phyloP scores from a whole-genome alignment of 106 monocot species.

The Allium fistulosum region DNA sequence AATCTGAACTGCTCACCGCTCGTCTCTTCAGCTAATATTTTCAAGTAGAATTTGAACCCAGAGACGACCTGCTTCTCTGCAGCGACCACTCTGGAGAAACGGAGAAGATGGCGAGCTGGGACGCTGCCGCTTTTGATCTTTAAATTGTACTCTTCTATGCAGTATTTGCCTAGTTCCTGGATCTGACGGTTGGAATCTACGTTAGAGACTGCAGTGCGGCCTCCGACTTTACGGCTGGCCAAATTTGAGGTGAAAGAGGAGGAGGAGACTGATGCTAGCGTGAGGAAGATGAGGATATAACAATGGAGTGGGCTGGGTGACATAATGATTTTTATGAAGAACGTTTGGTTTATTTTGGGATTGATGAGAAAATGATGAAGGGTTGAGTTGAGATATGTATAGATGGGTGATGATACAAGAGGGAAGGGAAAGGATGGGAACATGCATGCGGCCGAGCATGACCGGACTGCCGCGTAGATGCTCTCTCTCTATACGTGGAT shows the following conservation, averaged over 20 bases:
- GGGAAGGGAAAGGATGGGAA: too few relatives aligned
- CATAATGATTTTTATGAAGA: too few relatives aligned
- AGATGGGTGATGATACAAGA: too few relatives aligned
- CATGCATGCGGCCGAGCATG: too few relatives aligned
- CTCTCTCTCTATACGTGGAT: too few relatives aligned
- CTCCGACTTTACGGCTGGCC: constrained; percentile 14
- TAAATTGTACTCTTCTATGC: constrained; percentile 35
- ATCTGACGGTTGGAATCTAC: constrained; percentile 27
- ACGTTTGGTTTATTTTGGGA: too few relatives aligned
- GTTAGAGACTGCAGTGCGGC: constrained; percentile 17
- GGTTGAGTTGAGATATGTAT: too few relatives aligned
- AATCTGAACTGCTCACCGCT: neutral
- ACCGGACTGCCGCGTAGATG: too few relatives aligned
- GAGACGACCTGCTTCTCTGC: constrained; percentile 33
- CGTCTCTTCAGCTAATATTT: neutral
- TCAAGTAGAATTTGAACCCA: constrained; percentile 35
- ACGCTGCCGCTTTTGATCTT: neutral
- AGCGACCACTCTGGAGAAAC: constrained; percentile 21
- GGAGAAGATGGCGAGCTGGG: neutral
- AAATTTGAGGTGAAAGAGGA: neutral
- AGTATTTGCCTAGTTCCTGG: constrained; percentile 32
- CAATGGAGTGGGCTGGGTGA: too few relatives aligned
- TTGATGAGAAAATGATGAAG: too few relatives aligned
- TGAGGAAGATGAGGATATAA: constrained; percentile 6
- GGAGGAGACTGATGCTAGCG: neutral